Conservation (phyloP, 2,329 filamentous ascomycete species). For the Paecilomyces fulvus region DNA sequence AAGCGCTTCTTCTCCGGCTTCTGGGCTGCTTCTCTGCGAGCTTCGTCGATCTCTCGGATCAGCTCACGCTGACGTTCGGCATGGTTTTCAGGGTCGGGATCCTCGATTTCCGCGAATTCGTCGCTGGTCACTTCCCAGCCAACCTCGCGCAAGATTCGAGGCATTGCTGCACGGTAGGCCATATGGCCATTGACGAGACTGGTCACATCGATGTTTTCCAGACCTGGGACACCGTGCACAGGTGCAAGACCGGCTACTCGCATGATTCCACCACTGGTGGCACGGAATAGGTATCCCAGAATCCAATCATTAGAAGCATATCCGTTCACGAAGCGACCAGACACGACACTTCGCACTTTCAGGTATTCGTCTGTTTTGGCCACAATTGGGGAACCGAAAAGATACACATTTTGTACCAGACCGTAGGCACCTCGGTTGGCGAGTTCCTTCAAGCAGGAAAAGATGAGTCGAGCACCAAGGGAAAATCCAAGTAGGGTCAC, state of each 20-base stretch:
- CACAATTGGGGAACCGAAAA: slow-evolving; percentile 88
- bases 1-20: slow-evolving; percentile 66
- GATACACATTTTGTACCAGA: slow-evolving; percentile 86
- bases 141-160: slow-evolving; percentile 72
- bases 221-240: slow-evolving; percentile 64
- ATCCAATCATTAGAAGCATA: slow-evolving; percentile 98
- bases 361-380: slow-evolving; percentile 86
- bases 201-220: slow-evolving; percentile 87
- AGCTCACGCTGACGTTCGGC: slow-evolving; percentile 78
- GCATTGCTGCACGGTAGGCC: slow-evolving; percentile 93
- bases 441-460: slow-evolving; percentile 80
- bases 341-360: slow-evolving; percentile 70
- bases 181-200: slow-evolving; percentile 84
- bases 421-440: slow-evolving; percentile 75
- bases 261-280: slow-evolving; percentile 86
- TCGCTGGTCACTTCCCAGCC: slow-evolving; percentile 89
- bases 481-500: slow-evolving; percentile 94
- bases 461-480: slow-evolving; percentile 83
- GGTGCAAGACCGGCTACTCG: slow-evolving; percentile 74
- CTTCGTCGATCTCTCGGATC: slow-evolving; percentile 94
- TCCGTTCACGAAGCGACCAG: slow-evolving; percentile 89
- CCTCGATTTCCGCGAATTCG: slow-evolving; percentile 93
- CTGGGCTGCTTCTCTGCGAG: slow-evolving; percentile 74
- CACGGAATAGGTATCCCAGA: slow-evolving; percentile 84
- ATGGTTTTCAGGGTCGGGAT: slow-evolving; percentile 93